Base-by-base conservation (phyloP, 73 alveolate genomes). In the Durusdinium trenchii region DNA sequence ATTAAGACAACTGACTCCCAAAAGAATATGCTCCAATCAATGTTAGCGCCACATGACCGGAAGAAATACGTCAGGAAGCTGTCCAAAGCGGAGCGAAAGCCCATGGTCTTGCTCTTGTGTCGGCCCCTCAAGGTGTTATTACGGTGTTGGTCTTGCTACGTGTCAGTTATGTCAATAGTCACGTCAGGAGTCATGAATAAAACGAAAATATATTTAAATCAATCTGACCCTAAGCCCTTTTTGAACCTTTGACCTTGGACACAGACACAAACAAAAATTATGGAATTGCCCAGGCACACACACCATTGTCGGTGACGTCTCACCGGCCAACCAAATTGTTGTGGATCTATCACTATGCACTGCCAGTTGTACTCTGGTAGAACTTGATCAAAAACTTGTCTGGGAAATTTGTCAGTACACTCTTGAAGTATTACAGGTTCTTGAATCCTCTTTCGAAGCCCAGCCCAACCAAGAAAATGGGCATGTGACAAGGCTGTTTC, bases 111-210 rank as follows among this genome's bases (percentile, higher is more conserved):
- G 38, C 2, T 3, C 47, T 28, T 6, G 38, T 76, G 87, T 20
- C 87, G 87, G 28, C 87, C 87, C 87, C 87, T 76, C 36, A 38
- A n/a, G n/a, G n/a, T n/a, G n/a, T n/a, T n/a, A n/a, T n/a, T n/a
- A n/a, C n/a, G n/a, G n/a, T n/a, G n/a, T n/a, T n/a, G n/a, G n/a
- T n/a, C n/a, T n/a, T n/a, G n/a, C n/a, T n/a, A n/a, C n/a, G n/a
- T n/a, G n/a, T n/a, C n/a, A n/a, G n/a, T n/a, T n/a, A n/a, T n/a
- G n/a, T n/a, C n/a, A n/a, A n/a, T n/a, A n/a, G n/a, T n/a, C n/a
- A n/a, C n/a, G n/a, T n/a, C n/a, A n/a, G n/a, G n/a, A n/a, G n/a
- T n/a, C n/a, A n/a, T n/a, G n/a, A n/a, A n/a, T n/a, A n/a, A n/a
- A n/a, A n/a, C n/a, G n/a, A n/a, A n/a, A n/a, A n/a, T n/a, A n/a